Evolutionary conservation across 106 monocot species (phyloP).

Genomic region (Dendrobium officinale): DNA sequence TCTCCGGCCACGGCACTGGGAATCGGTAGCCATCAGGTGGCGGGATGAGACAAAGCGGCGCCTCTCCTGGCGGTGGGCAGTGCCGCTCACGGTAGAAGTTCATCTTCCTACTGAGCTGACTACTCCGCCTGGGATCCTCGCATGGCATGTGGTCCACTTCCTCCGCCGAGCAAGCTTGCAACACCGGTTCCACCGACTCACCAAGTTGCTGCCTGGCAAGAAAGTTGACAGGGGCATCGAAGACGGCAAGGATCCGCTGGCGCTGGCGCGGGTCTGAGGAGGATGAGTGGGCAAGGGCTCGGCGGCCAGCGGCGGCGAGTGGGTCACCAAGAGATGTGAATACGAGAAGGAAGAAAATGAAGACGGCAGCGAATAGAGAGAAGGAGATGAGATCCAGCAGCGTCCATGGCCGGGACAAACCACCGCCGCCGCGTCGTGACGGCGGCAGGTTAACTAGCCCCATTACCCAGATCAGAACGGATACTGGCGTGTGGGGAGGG

Average conservation of each 20-base stretch:
- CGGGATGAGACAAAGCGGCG: conserved; percentile 64
- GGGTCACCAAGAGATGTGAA: conserved; percentile 79
- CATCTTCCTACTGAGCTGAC: conserved; percentile 78
- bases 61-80: conserved; percentile 57
- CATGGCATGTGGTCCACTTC: conserved; percentile 88
- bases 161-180: conserved; percentile 50
- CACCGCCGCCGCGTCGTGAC: conserved; percentile 20
- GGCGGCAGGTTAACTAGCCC: conserved; percentile 1
- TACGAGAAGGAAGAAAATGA: conserved; percentile 65
- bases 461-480: conserved; percentile 9
- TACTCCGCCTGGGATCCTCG: conserved; percentile 85
- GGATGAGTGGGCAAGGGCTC: conserved; percentile 28
- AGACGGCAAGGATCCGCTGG: conserved; percentile 33
- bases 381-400: conserved; percentile 47
- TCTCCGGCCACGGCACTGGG: conserved; percentile 81
- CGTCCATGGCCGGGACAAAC: conserved; percentile 38
- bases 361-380: conserved; percentile 36
- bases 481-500: background rate
- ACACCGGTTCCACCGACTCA: background rate
- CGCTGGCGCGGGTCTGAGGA: conserved; percentile 31
- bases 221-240: conserved; percentile 18
- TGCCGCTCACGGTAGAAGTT: conserved; percentile 90
- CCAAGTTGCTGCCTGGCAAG: background rate
- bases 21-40: conserved; percentile 64
- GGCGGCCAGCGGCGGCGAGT: conserved; percentile 65